Percentiles rank a stretch among this genome's conserved stretches.
Evolutionary conservation across 805 yeast species (phyloP).

Genomic region (Grigorovia jiainica): DNA sequence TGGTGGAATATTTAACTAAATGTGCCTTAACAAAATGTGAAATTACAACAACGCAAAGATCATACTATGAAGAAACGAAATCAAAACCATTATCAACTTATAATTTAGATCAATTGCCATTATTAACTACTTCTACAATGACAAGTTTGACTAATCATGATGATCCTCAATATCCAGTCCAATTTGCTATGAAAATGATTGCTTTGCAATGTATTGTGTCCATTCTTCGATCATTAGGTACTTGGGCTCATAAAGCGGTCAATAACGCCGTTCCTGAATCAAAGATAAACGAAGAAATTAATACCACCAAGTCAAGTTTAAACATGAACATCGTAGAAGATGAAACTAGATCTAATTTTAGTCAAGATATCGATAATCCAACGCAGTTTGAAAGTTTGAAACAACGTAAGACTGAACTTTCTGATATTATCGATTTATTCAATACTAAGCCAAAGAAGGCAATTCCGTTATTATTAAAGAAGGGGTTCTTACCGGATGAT

Average conservation of each 20-base stretch:
- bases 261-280: conserved; percentile 16
- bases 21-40: conserved; percentile 63
- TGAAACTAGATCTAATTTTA: conserved; percentile 10
- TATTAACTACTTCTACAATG: conserved; percentile 47
- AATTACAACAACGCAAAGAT: conserved; percentile 58
- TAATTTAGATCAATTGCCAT: conserved; percentile 63
- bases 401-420: conserved; percentile 68
- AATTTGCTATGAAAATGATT: conserved; percentile 74
- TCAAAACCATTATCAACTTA: conserved; percentile 61
- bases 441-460: conserved; percentile 83
- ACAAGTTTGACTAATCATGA: conserved; percentile 13
- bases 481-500: conserved; percentile 53
- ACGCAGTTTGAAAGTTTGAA: conserved; percentile 78
- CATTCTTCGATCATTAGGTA: conserved; percentile 65
- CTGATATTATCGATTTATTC: conserved; percentile 70
- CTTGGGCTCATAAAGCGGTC: conserved; percentile 75
- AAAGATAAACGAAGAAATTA: not conserved
- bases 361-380: conserved; percentile 53
- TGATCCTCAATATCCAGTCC: conserved; percentile 48
- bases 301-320: conserved; percentile 4
- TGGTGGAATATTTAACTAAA: conserved; percentile 64
- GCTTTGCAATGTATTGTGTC: conserved; percentile 76
- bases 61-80: conserved; percentile 41
- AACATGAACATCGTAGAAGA: conserved; percentile 7
- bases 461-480: conserved; percentile 46